Conservation (phyloP, 345 rosid genomes). For the Lepidium sativum region DNA sequence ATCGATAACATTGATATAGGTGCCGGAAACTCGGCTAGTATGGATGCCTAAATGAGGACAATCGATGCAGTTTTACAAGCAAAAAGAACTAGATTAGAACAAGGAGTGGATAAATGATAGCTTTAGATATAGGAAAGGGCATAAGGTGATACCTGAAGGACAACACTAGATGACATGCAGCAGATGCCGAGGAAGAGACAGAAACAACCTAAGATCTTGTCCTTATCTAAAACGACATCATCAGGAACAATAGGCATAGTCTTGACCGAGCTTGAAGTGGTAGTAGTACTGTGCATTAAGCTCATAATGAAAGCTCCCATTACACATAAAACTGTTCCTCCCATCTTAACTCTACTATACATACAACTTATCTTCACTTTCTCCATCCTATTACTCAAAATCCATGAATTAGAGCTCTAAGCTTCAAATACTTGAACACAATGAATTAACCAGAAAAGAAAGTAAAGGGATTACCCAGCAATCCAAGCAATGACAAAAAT, state of each 20-base stretch:
- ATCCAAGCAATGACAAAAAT: slow-evolving; percentile 86
- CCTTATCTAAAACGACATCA: slow-evolving; percentile 23
- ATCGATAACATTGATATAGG: slow-evolving; percentile 66
- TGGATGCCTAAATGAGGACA: slow-evolving; percentile 40
- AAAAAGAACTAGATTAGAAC: not conserved
- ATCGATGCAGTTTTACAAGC: not conserved
- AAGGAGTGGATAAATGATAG: not conserved
- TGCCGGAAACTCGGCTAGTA: slow-evolving; percentile 75
- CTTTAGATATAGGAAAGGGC: not conserved
- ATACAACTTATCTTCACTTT: slow-evolving; percentile 53
- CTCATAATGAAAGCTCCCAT: slow-evolving; percentile 71
- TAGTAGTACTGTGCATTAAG: slow-evolving; percentile 59
- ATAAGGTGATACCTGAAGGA: slow-evolving; percentile 56
- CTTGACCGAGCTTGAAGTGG: not conserved
- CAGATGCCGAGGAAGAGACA: slow-evolving; percentile 60
- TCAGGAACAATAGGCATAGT: slow-evolving; percentile 15
- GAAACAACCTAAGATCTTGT: slow-evolving; percentile 62
- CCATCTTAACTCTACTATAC: slow-evolving; percentile 72
- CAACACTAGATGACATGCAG: slow-evolving; percentile 48
- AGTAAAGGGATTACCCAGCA: slow-evolving; percentile 34
- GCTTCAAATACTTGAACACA: not conserved
- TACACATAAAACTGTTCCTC: slow-evolving; percentile 74
- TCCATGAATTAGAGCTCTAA: not conserved
- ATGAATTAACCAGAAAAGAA: not conserved
- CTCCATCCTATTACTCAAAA: slow-evolving; percentile 48